phyloP scores from a whole-genome alignment of 1,284 basidiomycete genomes.

The Melanopsichium pennsylvanicum region DNA sequence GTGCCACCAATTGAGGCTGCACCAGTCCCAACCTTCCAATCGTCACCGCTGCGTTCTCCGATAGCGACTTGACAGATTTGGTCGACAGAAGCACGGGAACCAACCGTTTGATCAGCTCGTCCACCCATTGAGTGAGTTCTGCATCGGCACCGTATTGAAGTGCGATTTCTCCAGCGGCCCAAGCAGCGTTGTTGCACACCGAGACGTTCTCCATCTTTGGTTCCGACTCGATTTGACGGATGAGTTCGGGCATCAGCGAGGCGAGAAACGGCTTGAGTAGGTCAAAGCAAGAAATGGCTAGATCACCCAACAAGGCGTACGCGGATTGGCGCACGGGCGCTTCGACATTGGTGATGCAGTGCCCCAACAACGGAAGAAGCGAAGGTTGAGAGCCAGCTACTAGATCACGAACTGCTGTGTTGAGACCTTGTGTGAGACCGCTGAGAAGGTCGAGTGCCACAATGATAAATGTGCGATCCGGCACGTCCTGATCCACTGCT shows the following conservation, averaged over 20 bases:
- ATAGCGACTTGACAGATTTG: conserved; percentile 89
- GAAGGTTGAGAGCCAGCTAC: conserved; percentile 57
- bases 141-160: conserved; percentile 66
- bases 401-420: conserved; percentile 68
- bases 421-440: conserved; percentile 92
- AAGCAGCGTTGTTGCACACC: conserved; percentile 99
- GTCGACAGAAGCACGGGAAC: conserved; percentile 89
- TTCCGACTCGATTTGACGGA: conserved; percentile 87
- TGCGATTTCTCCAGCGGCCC: conserved; percentile 97
- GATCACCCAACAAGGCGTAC: conserved; percentile 94
- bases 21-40: conserved; percentile 95
- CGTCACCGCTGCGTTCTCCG: conserved; percentile 99
- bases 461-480: conserved; percentile 72
- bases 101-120: conserved; percentile 81
- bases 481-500: conserved; percentile 53
- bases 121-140: conserved; percentile 59
- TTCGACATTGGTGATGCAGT: conserved; percentile 76
- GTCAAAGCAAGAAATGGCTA: conserved; percentile 92
- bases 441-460: conserved; percentile 95
- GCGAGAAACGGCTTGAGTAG: conserved; percentile 80
- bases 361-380: conserved; percentile 57
- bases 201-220: conserved; percentile 90
- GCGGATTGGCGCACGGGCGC: conserved; percentile 94
- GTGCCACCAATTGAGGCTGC: conserved; percentile 86
- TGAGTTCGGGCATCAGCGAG: conserved; percentile 87